phyloP scores from a whole-genome alignment of 208 protist species.

The Herpetomonas samuelpessoai region DNA sequence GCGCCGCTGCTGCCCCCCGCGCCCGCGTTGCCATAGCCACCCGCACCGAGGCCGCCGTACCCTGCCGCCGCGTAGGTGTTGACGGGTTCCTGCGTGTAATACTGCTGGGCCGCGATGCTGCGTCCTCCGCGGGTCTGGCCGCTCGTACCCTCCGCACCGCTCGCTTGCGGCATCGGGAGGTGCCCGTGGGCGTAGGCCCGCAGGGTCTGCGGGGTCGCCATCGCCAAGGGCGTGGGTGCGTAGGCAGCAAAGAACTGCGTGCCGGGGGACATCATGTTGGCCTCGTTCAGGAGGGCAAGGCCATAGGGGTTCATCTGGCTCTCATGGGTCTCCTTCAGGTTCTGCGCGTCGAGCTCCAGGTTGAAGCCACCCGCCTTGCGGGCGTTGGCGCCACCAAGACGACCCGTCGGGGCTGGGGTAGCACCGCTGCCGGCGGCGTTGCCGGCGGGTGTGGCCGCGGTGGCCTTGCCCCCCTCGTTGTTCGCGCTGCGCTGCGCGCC shows the following conservation, averaged over 20 bases:
- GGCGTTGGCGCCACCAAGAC: conserved; percentile 5
- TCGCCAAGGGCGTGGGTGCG: conserved; percentile 73
- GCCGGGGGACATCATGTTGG: conserved; percentile 72
- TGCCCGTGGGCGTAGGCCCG: conserved; percentile 75
- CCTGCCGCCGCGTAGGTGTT: conserved; percentile 36
- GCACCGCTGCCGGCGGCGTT: conserved; percentile 5
- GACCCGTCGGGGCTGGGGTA: neutral
- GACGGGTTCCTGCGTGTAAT: conserved; percentile 87
- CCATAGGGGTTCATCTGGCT: conserved; percentile 82
- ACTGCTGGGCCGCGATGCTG: conserved; percentile 76
- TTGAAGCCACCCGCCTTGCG: conserved; percentile 17
- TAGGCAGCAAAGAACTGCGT: conserved; percentile 89
- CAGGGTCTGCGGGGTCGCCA: conserved; percentile 73
- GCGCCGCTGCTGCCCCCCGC: conserved; percentile 14
- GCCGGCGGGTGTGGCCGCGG: neutral
- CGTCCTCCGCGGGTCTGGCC: conserved; percentile 13
- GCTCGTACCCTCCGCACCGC: conserved; percentile 15
- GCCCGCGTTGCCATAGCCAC: conserved; percentile 8
- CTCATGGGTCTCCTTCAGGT: conserved; percentile 66
- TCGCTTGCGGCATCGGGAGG: conserved; percentile 34
- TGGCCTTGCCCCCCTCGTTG: neutral
- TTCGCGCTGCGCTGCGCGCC: no score
- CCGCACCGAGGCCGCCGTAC: neutral
- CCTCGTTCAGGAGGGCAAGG: conserved; percentile 47
- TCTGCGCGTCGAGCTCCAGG: conserved; percentile 70